phyloP scores from a whole-genome alignment of 345 rosid genomes.

The Populus deltoides region DNA sequence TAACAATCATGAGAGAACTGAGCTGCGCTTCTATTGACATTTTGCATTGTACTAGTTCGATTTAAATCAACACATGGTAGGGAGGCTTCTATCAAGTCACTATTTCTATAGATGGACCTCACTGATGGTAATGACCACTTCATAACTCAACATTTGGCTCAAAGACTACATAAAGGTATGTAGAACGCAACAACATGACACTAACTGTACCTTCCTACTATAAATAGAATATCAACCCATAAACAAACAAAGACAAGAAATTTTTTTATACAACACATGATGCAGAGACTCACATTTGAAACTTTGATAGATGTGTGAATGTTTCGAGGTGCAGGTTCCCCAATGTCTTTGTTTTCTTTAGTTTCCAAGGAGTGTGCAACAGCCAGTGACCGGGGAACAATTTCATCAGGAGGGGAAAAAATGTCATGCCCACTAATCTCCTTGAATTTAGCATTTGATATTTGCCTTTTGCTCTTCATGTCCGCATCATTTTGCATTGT shows the following conservation, averaged over 20 bases:
- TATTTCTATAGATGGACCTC: neutral
- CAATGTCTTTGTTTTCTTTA: constrained; percentile 67
- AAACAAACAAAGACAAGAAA: neutral
- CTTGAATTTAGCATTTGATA: constrained; percentile 83
- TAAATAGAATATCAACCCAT: neutral
- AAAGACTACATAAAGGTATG: neutral
- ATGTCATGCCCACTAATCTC: constrained; percentile 93
- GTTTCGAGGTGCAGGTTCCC: constrained; percentile 46
- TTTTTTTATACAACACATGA: neutral
- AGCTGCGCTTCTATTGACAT: neutral
- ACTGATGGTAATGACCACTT: neutral
- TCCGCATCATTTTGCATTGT: constrained; percentile 65
- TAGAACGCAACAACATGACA: neutral
- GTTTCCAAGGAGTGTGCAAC: constrained; percentile 58
- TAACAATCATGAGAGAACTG: neutral
- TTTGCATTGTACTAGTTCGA: neutral
- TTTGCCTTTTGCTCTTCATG: constrained; percentile 61
- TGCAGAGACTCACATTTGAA: constrained; percentile 16
- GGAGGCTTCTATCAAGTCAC: neutral
- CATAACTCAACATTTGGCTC: neutral
- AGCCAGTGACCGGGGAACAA: constrained; percentile 59
- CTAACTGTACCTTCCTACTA: neutral
- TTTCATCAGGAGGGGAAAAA: constrained; percentile 94
- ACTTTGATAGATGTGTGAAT: constrained; percentile 35
- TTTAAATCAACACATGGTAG: neutral